A percentile compares a stretch with the other conserved stretches of the same genome.
Evolutionary conservation across 106 monocot species (phyloP).

Genomic region (Xerophyta viscosa): DNA sequence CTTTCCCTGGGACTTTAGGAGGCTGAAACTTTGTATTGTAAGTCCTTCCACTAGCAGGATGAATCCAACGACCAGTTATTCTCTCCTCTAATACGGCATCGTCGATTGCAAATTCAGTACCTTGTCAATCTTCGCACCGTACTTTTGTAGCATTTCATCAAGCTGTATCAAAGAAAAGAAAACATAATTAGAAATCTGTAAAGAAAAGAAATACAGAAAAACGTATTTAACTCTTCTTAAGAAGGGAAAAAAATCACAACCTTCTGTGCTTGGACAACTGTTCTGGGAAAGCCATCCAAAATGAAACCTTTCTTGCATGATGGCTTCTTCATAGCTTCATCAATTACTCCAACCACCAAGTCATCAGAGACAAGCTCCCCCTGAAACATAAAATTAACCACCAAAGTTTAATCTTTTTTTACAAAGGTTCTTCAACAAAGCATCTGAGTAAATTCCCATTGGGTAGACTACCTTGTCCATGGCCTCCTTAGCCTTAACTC

Average conservation of each 20-base stretch:
- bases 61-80: conserved; percentile 99
- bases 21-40: conserved; percentile 94
- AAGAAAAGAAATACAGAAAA: not conserved
- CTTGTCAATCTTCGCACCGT: conserved; percentile 84
- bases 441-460: not conserved
- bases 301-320: no score
- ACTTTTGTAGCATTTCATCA: conserved; percentile 87
- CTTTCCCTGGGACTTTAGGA: conserved; percentile 76
- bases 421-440: not conserved
- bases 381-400: conserved; percentile 19
- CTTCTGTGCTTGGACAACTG: no score
- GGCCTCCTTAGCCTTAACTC: no score
- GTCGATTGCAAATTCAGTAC: conserved; percentile 95
- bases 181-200: not conserved
- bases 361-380: conserved; percentile 98
- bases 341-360: no score
- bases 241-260: no score
- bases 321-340: no score
- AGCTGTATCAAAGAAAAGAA: conserved; percentile 38
- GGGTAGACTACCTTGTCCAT: conserved; percentile 67
- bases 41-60: conserved; percentile 77
- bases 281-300: no score
- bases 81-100: conserved; percentile 91
- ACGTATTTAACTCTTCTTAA: no score
- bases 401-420: not conserved